Evolutionary conservation across 2,329 filamentous ascomycete genomes (phyloP).

Genomic region (Pseudogymnoascus sp.): DNA sequence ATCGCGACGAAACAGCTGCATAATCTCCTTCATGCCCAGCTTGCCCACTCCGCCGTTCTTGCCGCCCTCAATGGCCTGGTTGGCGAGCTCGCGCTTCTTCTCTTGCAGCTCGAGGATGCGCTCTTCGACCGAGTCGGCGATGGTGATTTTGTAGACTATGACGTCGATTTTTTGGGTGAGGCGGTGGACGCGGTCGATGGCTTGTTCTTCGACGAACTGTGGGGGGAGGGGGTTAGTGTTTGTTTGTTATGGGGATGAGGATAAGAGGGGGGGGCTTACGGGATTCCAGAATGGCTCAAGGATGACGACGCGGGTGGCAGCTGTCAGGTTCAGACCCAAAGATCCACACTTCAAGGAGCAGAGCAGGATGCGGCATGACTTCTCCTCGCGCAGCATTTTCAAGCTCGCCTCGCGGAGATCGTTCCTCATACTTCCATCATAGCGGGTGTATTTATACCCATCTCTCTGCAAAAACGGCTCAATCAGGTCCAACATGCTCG

Average conservation of each 20-base stretch:
- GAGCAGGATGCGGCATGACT: conserved; percentile 71
- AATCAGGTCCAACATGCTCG: conserved; percentile 93
- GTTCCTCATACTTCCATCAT: conserved; percentile 93
- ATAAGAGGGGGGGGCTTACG: conserved; percentile 39
- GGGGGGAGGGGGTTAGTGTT: background rate
- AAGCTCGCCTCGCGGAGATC: conserved; percentile 86
- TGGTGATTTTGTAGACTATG: conserved; percentile 88
- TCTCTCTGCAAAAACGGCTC: conserved; percentile 79
- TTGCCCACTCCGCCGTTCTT: conserved; percentile 70
- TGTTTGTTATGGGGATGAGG: background rate
- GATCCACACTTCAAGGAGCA: conserved; percentile 94
- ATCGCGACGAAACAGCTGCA: conserved; percentile 63
- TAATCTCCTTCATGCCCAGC: conserved; percentile 85
- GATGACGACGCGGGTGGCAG: conserved; percentile 87
- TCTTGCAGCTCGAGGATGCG: conserved; percentile 92
- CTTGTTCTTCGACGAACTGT: conserved; percentile 91
- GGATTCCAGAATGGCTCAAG: conserved; percentile 99
- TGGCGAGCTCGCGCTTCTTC: conserved; percentile 86
- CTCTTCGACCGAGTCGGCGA: conserved; percentile 82
- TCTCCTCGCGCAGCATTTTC: conserved; percentile 66
- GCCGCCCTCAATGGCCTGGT: conserved; percentile 79
- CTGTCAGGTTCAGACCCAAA: conserved; percentile 87
- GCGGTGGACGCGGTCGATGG: conserved; percentile 97
- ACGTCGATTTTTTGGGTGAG: conserved; percentile 95
- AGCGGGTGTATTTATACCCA: conserved; percentile 74